Evolutionary conservation across 345 rosid species (phyloP).

Genomic region (Sisymbrium irio): DNA sequence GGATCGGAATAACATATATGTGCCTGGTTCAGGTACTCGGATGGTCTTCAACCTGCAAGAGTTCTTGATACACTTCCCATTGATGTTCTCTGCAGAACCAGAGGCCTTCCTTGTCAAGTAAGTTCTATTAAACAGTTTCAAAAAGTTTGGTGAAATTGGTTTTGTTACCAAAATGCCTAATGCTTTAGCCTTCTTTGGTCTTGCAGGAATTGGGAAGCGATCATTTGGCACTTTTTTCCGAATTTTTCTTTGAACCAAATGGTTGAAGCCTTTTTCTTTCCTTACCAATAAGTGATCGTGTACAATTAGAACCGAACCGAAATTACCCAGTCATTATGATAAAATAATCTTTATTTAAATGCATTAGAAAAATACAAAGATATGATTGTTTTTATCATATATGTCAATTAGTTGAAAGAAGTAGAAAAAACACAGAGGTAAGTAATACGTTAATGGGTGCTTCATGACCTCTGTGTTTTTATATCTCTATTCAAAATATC

Average conservation of each 20-base stretch:
- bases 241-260: constrained; percentile 47
- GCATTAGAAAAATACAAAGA: too few species aligned
- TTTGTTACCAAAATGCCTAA: background rate
- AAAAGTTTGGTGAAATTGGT: background rate
- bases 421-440: too few species aligned
- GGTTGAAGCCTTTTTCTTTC: constrained; percentile 8
- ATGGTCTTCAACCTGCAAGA: constrained; percentile 52
- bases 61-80: constrained; percentile 77
- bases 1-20: background rate
- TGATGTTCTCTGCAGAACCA: constrained; percentile 52
- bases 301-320: background rate
- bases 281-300: background rate
- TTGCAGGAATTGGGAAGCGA: constrained; percentile 72
- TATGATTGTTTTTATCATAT: too few species aligned
- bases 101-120: constrained; percentile 79
- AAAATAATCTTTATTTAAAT: too few species aligned
- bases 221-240: constrained; percentile 78
- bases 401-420: too few species aligned
- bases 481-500: too few species aligned
- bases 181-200: constrained; percentile 1
- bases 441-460: too few species aligned
- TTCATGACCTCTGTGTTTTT: too few species aligned
- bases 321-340: background rate
- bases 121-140: background rate
- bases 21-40: constrained; percentile 53